Evolutionary conservation across 2,329 filamentous ascomycete genomes (phyloP), one percentile per base, ranked within the genome.

Genomic region (Penicillium sp.): DNA sequence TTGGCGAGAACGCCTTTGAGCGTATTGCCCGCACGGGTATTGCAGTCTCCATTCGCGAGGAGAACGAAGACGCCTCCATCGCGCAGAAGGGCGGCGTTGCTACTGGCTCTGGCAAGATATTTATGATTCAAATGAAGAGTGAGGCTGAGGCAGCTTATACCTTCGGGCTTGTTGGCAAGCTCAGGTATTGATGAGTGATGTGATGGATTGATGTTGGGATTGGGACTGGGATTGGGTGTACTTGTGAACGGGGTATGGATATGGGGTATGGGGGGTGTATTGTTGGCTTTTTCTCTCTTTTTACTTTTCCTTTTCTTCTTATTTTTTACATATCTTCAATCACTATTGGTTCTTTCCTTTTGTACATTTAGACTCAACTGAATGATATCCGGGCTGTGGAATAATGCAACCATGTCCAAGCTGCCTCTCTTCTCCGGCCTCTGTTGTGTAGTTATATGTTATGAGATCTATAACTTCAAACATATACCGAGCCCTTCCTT

Each of bases 31-130:
- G 85, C 57, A 85, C 87, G 31, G 90, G 90, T 41, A 91, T 96
- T 61, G 87, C 93, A 1, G 83, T 95, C 49, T 90, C 86, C 57
- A 85, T 96, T 32, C 93, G 88, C 82, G 86, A 93, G 66, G 83
- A 88, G 58, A 82, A 82, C 43, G 79, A 83, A 55, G 79, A 79
- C 54, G 75, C 80, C 22, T 79, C 80, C 22, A 68, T 76, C 43
- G 75, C 79, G 0, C 73, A 73, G 28, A 72, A 76, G 45, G 76
- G 75, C 3, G 82, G 81, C 24, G 81, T 83, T 31, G 78, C 81
- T 4, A 75, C 74, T 29, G 77, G 76, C 26, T 74, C 72, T 53
- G 78, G 76, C 37, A 77, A 72, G 53, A 75, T 83, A 10, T 85
- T 81, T 63, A 85, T 85, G 82, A 74, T 85, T 53, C 79, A 82